Base-by-base conservation (phyloP, 306 rosid species). In the Pterocarpus macrocarpus region DNA sequence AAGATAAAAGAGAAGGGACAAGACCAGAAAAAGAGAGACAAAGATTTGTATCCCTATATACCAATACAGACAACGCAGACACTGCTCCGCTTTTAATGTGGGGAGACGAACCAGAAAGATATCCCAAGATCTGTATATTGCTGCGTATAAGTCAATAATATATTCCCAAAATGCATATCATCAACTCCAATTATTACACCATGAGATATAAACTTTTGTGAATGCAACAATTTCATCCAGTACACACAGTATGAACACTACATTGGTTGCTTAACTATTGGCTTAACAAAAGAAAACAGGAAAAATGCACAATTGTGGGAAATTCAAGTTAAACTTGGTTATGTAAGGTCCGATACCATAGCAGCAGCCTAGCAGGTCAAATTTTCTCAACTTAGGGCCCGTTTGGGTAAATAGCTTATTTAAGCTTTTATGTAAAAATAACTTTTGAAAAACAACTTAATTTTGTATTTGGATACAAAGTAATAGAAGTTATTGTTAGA, bases 21-120 rank as follows among this genome's bases (percentile, higher is more conserved):
- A 95, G 93, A 52, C 87, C 94, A 55, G 98, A 85, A 85, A 85
- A 15, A 16, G 89, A 93, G 77, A 89, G 88, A 80, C 83, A 85
- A 28, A 93, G 87, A 72, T 82, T 83, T 74, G 88, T 59, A 81
- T 91, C 98, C 84, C 85, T 80, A 83, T 93, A 91, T 59, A 92
- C 86, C 86, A 95, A 89, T 61, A 90, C 91, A 45, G 99, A 95
- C 56, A 95, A 79, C 8, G 90, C 97, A 82, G 99, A 93, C 76
- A 95, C 90, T 64, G 99, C 99, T 84, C 99, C 99, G 63, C 99
- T 93, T 87, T 87, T 93, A 66, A 93, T 85, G 77, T 88, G 98
- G 66, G 99, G 98, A 64, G 99, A 91, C 72, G 94, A 90, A 71
- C 97, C 92, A 39, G 96, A 88, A 59, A 95, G 93, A 86, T 95